These are phyloP conservation scores for Saccharomycopsis oosterbeekiorum DNA, from an alignment of 805 yeast genomes.

Conservation along the genomic window DNA sequence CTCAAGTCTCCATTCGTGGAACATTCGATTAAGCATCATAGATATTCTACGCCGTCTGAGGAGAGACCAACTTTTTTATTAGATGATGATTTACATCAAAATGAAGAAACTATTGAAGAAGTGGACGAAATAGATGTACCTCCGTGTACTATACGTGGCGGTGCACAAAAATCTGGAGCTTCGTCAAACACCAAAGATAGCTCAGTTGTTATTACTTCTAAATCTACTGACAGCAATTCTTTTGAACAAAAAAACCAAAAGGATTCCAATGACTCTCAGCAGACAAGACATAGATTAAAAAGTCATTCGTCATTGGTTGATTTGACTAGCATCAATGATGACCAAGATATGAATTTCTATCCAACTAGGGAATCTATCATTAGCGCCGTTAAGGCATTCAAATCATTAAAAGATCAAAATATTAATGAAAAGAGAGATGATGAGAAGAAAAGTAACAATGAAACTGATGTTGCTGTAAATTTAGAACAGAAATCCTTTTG, in stretches of 20 bases:
- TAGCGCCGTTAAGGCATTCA: constrained; percentile 12
- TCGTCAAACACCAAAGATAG: neutral
- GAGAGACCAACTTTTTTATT: neutral
- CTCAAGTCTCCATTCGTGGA: neutral
- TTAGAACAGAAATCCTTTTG: neutral
- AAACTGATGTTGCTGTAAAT: neutral
- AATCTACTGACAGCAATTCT: neutral
- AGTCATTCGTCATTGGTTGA: constrained; percentile 22
- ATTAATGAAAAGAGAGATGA: neutral
- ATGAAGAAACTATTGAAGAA: neutral
- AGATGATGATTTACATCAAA: neutral
- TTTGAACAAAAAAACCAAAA: neutral
- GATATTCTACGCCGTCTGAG: neutral
- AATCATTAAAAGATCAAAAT: neutral
- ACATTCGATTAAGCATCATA: neutral
- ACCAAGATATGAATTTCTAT: constrained; percentile 1
- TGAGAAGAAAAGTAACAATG: constrained; percentile 5
- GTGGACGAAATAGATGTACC: neutral
- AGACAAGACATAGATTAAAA: constrained; percentile 12
- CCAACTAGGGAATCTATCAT: constrained; percentile 17
- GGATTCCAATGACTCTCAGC: neutral
- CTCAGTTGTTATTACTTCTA: neutral
- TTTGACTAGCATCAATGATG: constrained; percentile 18
- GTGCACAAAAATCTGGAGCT: neutral
- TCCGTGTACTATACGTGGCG: neutral